Percentiles rank a stretch among this genome's conserved stretches.
phyloP scores from a whole-genome alignment of 2,329 filamentous ascomycete species.

The Arachnopeziza araneosa region DNA sequence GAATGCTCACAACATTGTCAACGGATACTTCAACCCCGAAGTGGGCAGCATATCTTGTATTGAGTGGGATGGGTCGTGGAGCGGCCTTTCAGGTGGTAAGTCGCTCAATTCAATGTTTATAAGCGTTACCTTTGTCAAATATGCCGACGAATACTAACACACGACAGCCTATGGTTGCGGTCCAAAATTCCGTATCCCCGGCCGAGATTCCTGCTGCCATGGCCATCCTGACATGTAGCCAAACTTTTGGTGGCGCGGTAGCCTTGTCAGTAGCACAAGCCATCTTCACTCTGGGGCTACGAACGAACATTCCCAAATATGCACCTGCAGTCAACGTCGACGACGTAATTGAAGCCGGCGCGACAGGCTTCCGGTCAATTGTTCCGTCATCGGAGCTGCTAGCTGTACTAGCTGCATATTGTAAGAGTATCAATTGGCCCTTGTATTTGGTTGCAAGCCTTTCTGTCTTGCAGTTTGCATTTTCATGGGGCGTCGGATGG shows the following conservation, averaged over 20 bases:
- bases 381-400: constrained; percentile 30
- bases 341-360: constrained; percentile 36
- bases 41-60: constrained; percentile 25
- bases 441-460: constrained; percentile 37
- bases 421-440: constrained; percentile 32
- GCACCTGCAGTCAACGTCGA: constrained; percentile 30
- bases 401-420: constrained; percentile 37
- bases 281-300: constrained; percentile 31
- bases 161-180: constrained; percentile 25
- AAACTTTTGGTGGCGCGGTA: constrained; percentile 29
- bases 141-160: no score
- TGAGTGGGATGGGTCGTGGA: constrained; percentile 20
- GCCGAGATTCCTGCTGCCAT: constrained; percentile 29
- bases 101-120: no score
- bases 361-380: constrained; percentile 33
- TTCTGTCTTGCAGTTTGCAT: constrained; percentile 30
- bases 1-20: constrained; percentile 30
- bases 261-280: constrained; percentile 28
- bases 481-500: constrained; percentile 41
- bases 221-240: constrained; percentile 31
- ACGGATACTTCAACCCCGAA: constrained; percentile 15
- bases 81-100: constrained; percentile 20
- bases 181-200: constrained; percentile 28
- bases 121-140: no score
- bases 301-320: constrained; percentile 26